Base-by-base conservation (phyloP, 805 yeast species). In the Candida coleopterorum region DNA sequence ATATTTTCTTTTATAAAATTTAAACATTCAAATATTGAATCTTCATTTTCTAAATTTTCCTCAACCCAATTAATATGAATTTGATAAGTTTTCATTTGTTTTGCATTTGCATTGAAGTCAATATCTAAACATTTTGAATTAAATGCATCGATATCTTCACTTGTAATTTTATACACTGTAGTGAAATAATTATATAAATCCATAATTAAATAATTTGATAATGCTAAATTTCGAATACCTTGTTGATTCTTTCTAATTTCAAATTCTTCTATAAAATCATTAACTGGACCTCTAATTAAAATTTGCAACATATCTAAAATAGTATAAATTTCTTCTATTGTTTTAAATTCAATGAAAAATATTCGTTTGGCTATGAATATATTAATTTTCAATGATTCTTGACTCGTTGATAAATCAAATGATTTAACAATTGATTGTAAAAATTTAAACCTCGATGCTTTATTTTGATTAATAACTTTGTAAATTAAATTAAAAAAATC, bases 371-470 rank as follows among this genome's bases (percentile, higher is more conserved):
- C 28, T 9, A 39, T 21, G 23, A 34, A 34, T 8, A 34, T 4
- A 17, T 28, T 28, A 17, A 25, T 18, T 16, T 15, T 20, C 6
- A 29, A n/a, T 9, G 17, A 20, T 14, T 25, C 17, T 9, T n/a
- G 22, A 6, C 29, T 23, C 14, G 44, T 18, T 6, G 12, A 4
- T 10, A 55, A 18, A 9, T 25, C 45, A 31, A 43, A 47, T 9
- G 42, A 41, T 35, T 40, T 59, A 30, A 37, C 54, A 32, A 44
- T 46, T 31, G 54, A 50, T 15, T 42, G 53, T 40, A 53, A 67
- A 43, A 49, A 79, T 58, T 54, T 72, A 64, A 49, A 68, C 58
- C 47, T 64, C 38, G 45, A 76, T 51, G 39, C 58, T 42, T 51
- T 50, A 15, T 44, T 53, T 8, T 59, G 59, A 6, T 50, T 46